phyloP scores from a whole-genome alignment of 2,329 filamentous ascomycete genomes.

The Aspergillus ochraceoroseus region DNA sequence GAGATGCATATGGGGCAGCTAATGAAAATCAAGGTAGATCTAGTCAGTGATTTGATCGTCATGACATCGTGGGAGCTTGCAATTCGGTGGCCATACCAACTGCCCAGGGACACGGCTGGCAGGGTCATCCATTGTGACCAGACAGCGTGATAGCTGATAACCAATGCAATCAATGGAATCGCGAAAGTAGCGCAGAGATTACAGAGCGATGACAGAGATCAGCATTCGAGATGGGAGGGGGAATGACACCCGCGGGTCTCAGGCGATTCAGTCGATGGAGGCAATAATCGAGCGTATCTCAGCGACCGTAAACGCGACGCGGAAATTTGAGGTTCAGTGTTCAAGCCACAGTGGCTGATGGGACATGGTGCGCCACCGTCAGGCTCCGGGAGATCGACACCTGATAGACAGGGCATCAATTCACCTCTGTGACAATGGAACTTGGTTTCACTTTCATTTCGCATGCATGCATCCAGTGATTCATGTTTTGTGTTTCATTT shows the following conservation, averaged over 20 bases:
- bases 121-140: constrained; percentile 44
- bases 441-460: too few species aligned
- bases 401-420: constrained; percentile 20
- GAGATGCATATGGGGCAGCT: constrained; percentile 87
- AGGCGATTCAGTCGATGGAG: constrained; percentile 9
- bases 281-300: constrained; percentile 13
- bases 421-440: neutral
- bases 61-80: constrained; percentile 9
- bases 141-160: constrained; percentile 16
- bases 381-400: constrained; percentile 23
- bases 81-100: constrained; percentile 37
- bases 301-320: constrained; percentile 34
- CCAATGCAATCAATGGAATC: constrained; percentile 14
- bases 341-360: constrained; percentile 13
- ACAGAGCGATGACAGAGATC: constrained; percentile 7
- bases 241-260: neutral
- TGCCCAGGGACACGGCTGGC: constrained; percentile 44
- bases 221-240: constrained; percentile 12
- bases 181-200: constrained; percentile 7
- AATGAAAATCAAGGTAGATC: constrained; percentile 15
- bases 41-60: constrained; percentile 13
- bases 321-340: constrained; percentile 33
- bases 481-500: too few species aligned
- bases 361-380: constrained; percentile 13
- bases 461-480: too few species aligned